Conservation (phyloP, 345 rosid genomes). For the Atalantia buxifolia region DNA sequence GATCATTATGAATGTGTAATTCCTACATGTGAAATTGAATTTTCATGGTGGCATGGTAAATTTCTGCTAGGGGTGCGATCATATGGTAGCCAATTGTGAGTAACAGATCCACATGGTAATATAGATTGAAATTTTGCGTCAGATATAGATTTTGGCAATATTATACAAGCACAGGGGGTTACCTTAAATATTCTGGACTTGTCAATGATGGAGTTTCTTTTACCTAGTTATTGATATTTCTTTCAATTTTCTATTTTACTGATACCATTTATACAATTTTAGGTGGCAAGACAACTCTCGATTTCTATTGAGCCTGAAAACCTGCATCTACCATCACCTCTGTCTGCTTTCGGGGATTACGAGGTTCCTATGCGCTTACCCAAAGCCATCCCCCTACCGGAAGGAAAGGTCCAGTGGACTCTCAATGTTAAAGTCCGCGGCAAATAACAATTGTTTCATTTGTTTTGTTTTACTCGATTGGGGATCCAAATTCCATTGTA, state of each 20-base stretch:
- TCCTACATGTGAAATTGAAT: neutral
- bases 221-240: neutral
- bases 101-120: neutral
- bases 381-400: conserved; percentile 74
- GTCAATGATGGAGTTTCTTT: neutral
- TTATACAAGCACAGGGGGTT: neutral
- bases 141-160: neutral
- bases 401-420: conserved; percentile 73
- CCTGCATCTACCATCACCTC: conserved; percentile 52
- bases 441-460: conserved; percentile 24
- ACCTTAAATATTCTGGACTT: neutral
- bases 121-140: neutral
- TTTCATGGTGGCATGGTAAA: neutral
- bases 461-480: neutral
- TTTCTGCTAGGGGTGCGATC: neutral
- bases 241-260: neutral
- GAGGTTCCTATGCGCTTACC: conserved; percentile 77
- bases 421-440: conserved; percentile 81
- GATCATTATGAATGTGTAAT: neutral
- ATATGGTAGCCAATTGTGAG: neutral
- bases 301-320: conserved; percentile 77
- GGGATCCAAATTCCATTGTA: neutral
- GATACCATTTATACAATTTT: neutral
- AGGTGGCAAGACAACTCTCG: conserved; percentile 85
- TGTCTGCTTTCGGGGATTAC: conserved; percentile 69